phyloP scores from a whole-genome alignment of 2,329 filamentous ascomycete genomes.

The Chaetothyriales sp. region DNA sequence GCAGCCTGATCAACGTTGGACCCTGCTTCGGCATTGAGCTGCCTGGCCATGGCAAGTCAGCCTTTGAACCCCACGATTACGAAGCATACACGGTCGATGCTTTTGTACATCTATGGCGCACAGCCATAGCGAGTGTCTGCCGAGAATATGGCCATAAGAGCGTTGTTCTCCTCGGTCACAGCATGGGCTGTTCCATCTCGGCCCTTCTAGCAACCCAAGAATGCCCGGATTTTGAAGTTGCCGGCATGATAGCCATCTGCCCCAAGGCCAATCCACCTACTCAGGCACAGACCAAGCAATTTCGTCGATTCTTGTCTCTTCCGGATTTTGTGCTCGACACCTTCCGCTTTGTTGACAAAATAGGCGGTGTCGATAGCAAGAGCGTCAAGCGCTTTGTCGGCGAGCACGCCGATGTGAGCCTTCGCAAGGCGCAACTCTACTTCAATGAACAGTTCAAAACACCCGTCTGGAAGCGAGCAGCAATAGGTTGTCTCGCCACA shows the following conservation, averaged over 20 bases:
- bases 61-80: conserved; percentile 57
- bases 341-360: conserved; percentile 63
- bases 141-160: conserved; percentile 10
- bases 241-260: conserved; percentile 68
- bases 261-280: conserved; percentile 54
- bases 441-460: conserved; percentile 71
- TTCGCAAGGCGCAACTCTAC: conserved; percentile 29
- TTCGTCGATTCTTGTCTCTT: conserved; percentile 50
- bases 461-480: conserved; percentile 70
- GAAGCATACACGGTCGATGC: conserved; percentile 67
- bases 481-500: conserved; percentile 53
- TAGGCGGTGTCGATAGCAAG: conserved; percentile 61
- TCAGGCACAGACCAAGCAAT: conserved; percentile 36
- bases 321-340: conserved; percentile 58
- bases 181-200: conserved; percentile 72
- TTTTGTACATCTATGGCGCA: conserved; percentile 59
- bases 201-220: conserved; percentile 46
- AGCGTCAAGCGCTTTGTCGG: conserved; percentile 64
- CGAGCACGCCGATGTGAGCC: conserved; percentile 27
- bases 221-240: conserved; percentile 43
- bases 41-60: conserved; percentile 74
- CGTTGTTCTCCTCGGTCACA: conserved; percentile 41
- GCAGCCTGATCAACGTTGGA: conserved; percentile 67
- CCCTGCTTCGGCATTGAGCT: conserved; percentile 80
- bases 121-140: conserved; percentile 46